phyloP scores from a whole-genome alignment of 1,139 yeast species.

The Pichiaceae sp. region DNA sequence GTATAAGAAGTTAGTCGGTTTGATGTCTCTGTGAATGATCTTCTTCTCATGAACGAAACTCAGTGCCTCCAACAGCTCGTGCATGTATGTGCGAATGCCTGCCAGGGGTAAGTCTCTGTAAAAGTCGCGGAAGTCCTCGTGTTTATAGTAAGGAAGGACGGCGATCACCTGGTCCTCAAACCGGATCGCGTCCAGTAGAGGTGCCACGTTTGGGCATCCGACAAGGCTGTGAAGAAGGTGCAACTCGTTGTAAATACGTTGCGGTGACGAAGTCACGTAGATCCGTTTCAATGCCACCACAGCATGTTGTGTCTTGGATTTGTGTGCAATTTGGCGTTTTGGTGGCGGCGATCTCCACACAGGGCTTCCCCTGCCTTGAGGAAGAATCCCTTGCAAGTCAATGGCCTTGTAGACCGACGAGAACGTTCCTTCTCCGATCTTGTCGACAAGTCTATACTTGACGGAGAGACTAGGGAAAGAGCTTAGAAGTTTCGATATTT shows the following conservation, averaged over 20 bases:
- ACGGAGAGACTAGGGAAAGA: constrained; percentile 55
- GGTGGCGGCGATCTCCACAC: constrained; percentile 22
- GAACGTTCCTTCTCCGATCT: constrained; percentile 94
- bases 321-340: constrained; percentile 1
- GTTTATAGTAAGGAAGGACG: constrained; percentile 84
- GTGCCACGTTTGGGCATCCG: constrained; percentile 75
- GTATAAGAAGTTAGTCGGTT: constrained; percentile 82
- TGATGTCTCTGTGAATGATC: constrained; percentile 82
- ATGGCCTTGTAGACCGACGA: constrained; percentile 87
- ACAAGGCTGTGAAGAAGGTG: constrained; percentile 60
- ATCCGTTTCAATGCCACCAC: constrained; percentile 88
- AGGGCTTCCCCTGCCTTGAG: constrained; percentile 28
- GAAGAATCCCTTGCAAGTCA: constrained; percentile 43
- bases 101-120: constrained; percentile 70
- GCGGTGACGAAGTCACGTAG: constrained; percentile 92
- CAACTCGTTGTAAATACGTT: constrained; percentile 80
- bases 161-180: constrained; percentile 89
- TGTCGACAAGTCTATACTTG: constrained; percentile 62
- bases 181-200: constrained; percentile 79
- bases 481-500: constrained; percentile 54
- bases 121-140: constrained; percentile 83
- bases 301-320: constrained; percentile 24
- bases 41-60: constrained; percentile 68
- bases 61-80: constrained; percentile 69
- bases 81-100: constrained; percentile 75